Percentiles rank a stretch among this genome's conserved stretches.
phyloP scores from a whole-genome alignment of 2,329 filamentous ascomycete genomes.

The Escovopsis weberi region DNA sequence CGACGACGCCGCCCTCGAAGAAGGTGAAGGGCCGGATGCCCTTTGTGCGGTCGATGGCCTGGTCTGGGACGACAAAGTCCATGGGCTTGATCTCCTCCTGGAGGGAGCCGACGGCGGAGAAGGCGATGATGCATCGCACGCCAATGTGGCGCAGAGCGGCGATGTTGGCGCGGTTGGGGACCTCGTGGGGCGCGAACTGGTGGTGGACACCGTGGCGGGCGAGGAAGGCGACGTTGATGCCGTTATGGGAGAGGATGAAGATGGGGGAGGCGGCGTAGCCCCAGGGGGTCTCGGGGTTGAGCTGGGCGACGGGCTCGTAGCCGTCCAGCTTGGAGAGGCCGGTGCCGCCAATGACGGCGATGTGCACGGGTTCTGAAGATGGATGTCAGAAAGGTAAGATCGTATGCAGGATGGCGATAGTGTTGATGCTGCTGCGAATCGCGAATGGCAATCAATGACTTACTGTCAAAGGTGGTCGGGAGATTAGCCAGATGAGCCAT shows the following conservation, averaged over 20 bases:
- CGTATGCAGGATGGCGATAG: not conserved
- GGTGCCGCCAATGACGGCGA: constrained; percentile 87
- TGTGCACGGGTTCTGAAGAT: constrained; percentile 50
- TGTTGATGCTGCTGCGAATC: not conserved
- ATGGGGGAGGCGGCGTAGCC: constrained; percentile 63
- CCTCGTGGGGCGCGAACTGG: constrained; percentile 82
- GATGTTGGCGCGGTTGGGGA: constrained; percentile 91
- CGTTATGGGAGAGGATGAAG: constrained; percentile 75
- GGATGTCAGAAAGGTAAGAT: not conserved
- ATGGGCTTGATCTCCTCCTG: constrained; percentile 87
- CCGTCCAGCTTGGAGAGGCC: constrained; percentile 77
- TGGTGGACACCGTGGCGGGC: constrained; percentile 84
- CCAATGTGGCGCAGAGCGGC: constrained; percentile 88
- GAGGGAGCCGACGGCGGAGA: constrained; percentile 85
- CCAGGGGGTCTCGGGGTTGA: constrained; percentile 77
- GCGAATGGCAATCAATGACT: constrained; percentile 11
- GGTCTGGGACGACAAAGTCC: constrained; percentile 93
- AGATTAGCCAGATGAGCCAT: constrained; percentile 42
- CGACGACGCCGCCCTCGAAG: constrained; percentile 83
- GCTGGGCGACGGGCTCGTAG: constrained; percentile 68
- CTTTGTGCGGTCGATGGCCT: constrained; percentile 96
- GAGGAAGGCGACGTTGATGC: constrained; percentile 77
- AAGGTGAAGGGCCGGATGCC: constrained; percentile 89
- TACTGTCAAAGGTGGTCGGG: constrained; percentile 45
- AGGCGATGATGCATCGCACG: constrained; percentile 82